Base-by-base conservation (phyloP, 345 rosid genomes). In the Geranium brycei region DNA sequence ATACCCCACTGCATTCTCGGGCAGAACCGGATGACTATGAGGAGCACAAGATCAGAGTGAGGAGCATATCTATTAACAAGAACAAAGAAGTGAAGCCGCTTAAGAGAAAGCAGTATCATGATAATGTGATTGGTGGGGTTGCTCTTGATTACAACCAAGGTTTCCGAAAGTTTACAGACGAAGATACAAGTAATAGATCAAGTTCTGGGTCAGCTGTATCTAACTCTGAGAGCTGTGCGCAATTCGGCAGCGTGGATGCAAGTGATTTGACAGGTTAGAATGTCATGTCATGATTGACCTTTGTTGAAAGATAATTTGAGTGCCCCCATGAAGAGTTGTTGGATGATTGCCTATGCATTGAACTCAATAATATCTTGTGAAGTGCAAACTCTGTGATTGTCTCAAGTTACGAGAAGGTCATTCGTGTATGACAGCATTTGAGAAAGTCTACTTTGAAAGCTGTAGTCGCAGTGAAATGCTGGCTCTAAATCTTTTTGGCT, bases 171-270 rank as follows among this genome's bases (percentile, higher is more conserved):
- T 72, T 65, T 64, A 55, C 81, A 32, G 97, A 87, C 78, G 99
- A 95, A 71, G 93, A 91, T 77, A 66, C 78, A 38, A 91, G 95
- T 75, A 95, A 95, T 60, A 80, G 93, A 67, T 95, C 96, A 17
- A 91, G 99, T 78, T 95, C 97, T 17, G 97, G 99, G 14, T 95
- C 99, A 15, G 99, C 96, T 61, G 72, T 88, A 81, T 95, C 99
- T 3, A 91, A 88, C 70, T 84, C 96, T 5, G 97, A 95, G 78
- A 95, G 99, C 78, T 88, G 93, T 75, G 97, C 81, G 16, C 99
- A 82, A 72, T 88, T 83, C 78, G 91, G 88, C 18, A 73, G 85
- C 68, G 86, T 82, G 13, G 96, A 88, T 73, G 87, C 85, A 19
- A 90, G 95, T 80, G 96, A 90, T 66, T 82, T 93, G 81, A 85